Evolutionary conservation across 352 stramenopile genomes (phyloP), one percentile per base, ranked within the genome.

Genomic region (Pythium oligandrum): DNA sequence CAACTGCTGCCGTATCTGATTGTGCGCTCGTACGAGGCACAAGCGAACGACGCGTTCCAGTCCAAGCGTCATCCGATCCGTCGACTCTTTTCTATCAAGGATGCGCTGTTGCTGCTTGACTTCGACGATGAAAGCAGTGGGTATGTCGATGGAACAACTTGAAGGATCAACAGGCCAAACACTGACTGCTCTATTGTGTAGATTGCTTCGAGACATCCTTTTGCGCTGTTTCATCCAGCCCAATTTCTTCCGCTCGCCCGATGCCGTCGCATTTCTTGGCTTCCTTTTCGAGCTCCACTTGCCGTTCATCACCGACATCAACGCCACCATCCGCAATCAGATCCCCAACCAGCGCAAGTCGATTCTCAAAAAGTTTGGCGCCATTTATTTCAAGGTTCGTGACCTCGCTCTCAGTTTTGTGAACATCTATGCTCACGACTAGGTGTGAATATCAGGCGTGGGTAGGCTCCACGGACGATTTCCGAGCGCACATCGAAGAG

Each of bases 171-270:
- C 30, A 37, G 7, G 26, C 37, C 7, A n/a, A 44, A 26, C 17
- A 43, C 38, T 55, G 6, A 46, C 39, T n/a, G 8, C 4, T 30
- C 31, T 32, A 26, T 57, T 30, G 8, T 49, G 51, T 44, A 83
- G 70, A 4, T 51, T 92, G 4, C 45, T 95, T 48, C 78, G 79
- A 5, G 83, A 91, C 33, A 88, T 96, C 44, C 61, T 96, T 5
- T 63, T 96, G 56, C 84, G 86, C 31, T 95, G 82, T 54, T 96
- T 86, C 47, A 88, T 96, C 33, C 80, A 92, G 61, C 83, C 88
- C 2, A 74, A 83, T 32, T 85, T 95, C 42, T 93, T 96, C 50
- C 71, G 75, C 5, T 93, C 83, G 0, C 78, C 83, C 0, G 85
- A 96, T 53, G 88, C 86, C 4, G 71, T 90, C 10, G 57, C 80